Evolutionary conservation across 805 yeast genomes (phyloP).

Genomic region (Ogataea thermomethanolica): DNA sequence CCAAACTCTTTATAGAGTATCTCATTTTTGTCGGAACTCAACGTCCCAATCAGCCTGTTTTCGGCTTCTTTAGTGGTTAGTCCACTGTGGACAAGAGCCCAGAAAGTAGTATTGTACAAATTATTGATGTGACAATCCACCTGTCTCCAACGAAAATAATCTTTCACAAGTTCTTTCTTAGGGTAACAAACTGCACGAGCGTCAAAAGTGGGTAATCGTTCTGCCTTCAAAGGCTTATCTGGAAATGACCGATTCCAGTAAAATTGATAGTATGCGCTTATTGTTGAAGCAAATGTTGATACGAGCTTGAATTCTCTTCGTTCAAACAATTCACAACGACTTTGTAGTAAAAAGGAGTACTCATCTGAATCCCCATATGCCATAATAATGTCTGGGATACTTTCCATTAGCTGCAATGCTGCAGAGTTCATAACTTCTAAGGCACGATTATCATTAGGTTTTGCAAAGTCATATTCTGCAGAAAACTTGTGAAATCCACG

Average conservation of each 20-base stretch:
- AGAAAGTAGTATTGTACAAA: slow-evolving; percentile 87
- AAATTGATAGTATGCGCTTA: slow-evolving; percentile 70
- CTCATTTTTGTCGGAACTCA: slow-evolving; percentile 85
- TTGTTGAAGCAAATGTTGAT: slow-evolving; percentile 76
- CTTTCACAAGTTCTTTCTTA: slow-evolving; percentile 52
- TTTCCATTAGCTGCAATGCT: slow-evolving; percentile 60
- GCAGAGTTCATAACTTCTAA: slow-evolving; percentile 76
- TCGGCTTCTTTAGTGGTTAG: slow-evolving; percentile 81
- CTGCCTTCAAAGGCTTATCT: slow-evolving; percentile 35
- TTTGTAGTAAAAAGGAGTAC: slow-evolving; percentile 73
- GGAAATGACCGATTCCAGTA: slow-evolving; percentile 65
- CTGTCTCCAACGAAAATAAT: slow-evolving; percentile 91
- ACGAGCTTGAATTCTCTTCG: slow-evolving; percentile 79
- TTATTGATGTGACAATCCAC: slow-evolving; percentile 96
- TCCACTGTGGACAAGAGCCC: slow-evolving; percentile 79
- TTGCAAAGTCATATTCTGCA: slow-evolving; percentile 64
- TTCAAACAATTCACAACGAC: slow-evolving; percentile 67
- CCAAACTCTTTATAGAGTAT: slow-evolving; percentile 73
- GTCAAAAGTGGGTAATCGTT: slow-evolving; percentile 81
- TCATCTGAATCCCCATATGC: slow-evolving; percentile 98
- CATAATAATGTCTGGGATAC: slow-evolving; percentile 67
- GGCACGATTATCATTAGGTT: slow-evolving; percentile 86
- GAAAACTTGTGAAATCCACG: slow-evolving; percentile 90
- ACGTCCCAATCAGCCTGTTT: slow-evolving; percentile 66
- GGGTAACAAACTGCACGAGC: slow-evolving; percentile 90